A percentile compares a stretch with the other conserved stretches of the same genome.
Evolutionary conservation across 805 yeast species (phyloP).

Genomic region (Sugiyamaella mastotermitis): DNA sequence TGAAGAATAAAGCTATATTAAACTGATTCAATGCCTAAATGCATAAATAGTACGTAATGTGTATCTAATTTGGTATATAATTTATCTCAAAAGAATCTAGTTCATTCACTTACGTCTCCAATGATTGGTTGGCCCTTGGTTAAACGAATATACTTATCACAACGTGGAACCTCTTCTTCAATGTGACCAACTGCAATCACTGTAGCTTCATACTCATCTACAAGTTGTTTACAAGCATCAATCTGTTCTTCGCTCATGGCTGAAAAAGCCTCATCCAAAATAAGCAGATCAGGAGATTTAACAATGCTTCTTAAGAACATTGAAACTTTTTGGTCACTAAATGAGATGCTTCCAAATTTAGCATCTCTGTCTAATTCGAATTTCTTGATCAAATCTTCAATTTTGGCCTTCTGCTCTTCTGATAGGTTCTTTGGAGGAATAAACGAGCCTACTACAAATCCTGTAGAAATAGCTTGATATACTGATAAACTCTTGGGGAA

Average conservation of each 20-base stretch:
- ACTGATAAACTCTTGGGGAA: slow-evolving; percentile 56
- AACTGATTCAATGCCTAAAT: too few relatives aligned
- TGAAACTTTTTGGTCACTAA: slow-evolving; percentile 73
- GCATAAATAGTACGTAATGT: neutral
- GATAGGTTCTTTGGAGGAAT: slow-evolving; percentile 41
- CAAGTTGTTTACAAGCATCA: slow-evolving; percentile 46
- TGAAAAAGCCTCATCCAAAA: slow-evolving; percentile 88
- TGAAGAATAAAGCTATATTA: too few relatives aligned
- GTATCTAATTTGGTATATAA: neutral
- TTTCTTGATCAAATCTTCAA: slow-evolving; percentile 42
- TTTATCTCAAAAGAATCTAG: neutral
- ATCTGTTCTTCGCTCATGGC: slow-evolving; percentile 71
- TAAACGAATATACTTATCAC: slow-evolving; percentile 46
- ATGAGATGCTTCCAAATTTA: slow-evolving; percentile 47
- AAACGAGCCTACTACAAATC: slow-evolving; percentile 63
- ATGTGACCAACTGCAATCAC: slow-evolving; percentile 79
- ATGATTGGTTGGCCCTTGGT: slow-evolving; percentile 2
- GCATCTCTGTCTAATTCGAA: slow-evolving; percentile 41
- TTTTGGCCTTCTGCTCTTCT: slow-evolving; percentile 32
- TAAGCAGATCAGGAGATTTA: slow-evolving; percentile 69
- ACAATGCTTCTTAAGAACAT: slow-evolving; percentile 72
- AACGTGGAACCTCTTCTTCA: slow-evolving; percentile 68
- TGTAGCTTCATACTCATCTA: slow-evolving; percentile 53
- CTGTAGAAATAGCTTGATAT: slow-evolving; percentile 60
- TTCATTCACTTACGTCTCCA: slow-evolving; percentile 1